Evolutionary conservation across 345 rosid genomes (phyloP).

Genomic region (Conringia planisiliqua): DNA sequence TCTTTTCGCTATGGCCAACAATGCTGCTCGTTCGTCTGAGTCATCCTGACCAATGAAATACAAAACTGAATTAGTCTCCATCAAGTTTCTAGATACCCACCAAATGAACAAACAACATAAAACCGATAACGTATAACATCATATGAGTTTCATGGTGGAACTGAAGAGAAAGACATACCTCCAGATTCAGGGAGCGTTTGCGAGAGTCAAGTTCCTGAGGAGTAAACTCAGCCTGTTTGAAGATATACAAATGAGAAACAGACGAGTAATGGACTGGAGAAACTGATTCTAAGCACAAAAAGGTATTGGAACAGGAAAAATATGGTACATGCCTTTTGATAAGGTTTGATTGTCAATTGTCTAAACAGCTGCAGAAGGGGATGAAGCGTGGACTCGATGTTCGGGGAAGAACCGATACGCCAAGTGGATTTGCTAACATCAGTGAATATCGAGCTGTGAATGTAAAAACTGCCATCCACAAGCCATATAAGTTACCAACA

Average conservation of each 20-base stretch:
- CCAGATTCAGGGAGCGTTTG: slow-evolving; percentile 39
- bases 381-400: slow-evolving; percentile 39
- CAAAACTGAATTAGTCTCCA: slow-evolving; percentile 2
- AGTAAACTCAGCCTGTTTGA: slow-evolving; percentile 45
- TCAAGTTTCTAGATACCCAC: neutral
- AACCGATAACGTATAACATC: neutral
- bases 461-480: slow-evolving; percentile 43
- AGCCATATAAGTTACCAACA: slow-evolving; percentile 8
- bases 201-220: slow-evolving; percentile 47
- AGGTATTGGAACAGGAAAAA: neutral
- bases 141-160: neutral
- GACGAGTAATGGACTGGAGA: neutral
- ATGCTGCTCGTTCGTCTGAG: slow-evolving; percentile 32
- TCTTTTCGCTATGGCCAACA: slow-evolving; percentile 42
- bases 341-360: slow-evolving; percentile 43
- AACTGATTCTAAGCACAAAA: neutral
- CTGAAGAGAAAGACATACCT: slow-evolving; percentile 26
- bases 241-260: slow-evolving; percentile 10
- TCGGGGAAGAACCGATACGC: slow-evolving; percentile 43
- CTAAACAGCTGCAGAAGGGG: slow-evolving; percentile 49
- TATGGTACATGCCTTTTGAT: slow-evolving; percentile 34
- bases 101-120: neutral
- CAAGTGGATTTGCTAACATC: slow-evolving; percentile 42
- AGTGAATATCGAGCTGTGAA: slow-evolving; percentile 46
- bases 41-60: slow-evolving; percentile 31